phyloP scores from a whole-genome alignment of 139 green algal genomes.

The Chloropicon primus region DNA sequence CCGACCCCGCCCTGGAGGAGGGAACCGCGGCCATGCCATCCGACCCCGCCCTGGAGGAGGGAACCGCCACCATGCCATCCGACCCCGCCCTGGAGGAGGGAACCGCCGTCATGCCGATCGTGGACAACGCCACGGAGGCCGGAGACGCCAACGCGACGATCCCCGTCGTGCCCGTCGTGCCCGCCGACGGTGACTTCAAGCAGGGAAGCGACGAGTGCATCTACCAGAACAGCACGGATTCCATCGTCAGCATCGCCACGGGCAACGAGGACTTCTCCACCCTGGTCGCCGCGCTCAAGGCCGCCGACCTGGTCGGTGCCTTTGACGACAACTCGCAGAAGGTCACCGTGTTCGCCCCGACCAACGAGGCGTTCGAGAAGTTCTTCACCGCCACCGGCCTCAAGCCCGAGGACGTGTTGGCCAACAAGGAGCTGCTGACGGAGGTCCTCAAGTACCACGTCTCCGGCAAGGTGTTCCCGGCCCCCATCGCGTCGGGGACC shows the following conservation, averaged over 20 bases:
- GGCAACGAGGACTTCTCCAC: slow-evolving; percentile 24
- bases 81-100: too few relatives aligned
- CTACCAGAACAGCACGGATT: neutral
- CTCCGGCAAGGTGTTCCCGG: neutral
- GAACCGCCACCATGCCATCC: too few relatives aligned
- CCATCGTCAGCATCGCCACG: neutral
- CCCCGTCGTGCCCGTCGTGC: too few relatives aligned
- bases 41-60: too few relatives aligned
- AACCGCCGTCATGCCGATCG: too few relatives aligned
- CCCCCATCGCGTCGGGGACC: too few relatives aligned
- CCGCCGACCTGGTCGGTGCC: slow-evolving; percentile 12
- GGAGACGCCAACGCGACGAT: too few relatives aligned
- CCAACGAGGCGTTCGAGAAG: slow-evolving; percentile 26
- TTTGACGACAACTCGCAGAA: neutral
- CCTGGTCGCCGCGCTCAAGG: slow-evolving; percentile 11
- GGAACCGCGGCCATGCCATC: too few relatives aligned
- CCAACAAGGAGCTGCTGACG: slow-evolving; percentile 9
- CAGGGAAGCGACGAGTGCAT: too few relatives aligned
- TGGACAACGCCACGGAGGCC: too few relatives aligned
- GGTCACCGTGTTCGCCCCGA: slow-evolving; percentile 35
- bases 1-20: too few relatives aligned
- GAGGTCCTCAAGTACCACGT: slow-evolving; percentile 32
- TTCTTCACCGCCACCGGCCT: slow-evolving; percentile 7
- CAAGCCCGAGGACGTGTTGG: slow-evolving; percentile 28
- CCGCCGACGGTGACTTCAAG: too few relatives aligned